phyloP scores from a whole-genome alignment of 805 yeast species.

The Hyphopichia homilentoma region DNA sequence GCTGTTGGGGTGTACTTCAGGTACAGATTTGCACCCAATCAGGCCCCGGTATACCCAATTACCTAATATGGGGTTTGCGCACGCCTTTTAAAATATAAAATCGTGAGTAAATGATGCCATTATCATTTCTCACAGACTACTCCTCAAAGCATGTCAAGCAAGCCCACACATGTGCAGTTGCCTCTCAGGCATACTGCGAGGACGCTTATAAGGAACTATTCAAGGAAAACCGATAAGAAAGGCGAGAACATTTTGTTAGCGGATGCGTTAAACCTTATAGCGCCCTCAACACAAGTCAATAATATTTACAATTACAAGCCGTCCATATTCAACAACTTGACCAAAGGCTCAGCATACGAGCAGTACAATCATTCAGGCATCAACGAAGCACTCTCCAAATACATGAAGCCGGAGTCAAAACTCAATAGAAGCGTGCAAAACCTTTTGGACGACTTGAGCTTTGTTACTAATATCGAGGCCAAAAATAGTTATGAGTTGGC shows the following conservation, averaged over 20 bases:
- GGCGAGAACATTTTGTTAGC: constrained; percentile 23
- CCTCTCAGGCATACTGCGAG: too few relatives aligned
- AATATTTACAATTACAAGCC: constrained; percentile 23
- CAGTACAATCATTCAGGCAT: constrained; percentile 12
- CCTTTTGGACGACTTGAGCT: constrained; percentile 23
- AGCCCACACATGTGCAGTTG: too few relatives aligned
- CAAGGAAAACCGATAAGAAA: constrained; percentile 1
- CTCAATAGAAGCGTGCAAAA: constrained; percentile 8
- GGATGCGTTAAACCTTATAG: constrained; percentile 33
- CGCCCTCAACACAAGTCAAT: constrained; percentile 13
- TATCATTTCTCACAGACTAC: too few relatives aligned
- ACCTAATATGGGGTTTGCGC: too few relatives aligned
- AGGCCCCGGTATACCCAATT: too few relatives aligned
- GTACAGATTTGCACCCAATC: too few relatives aligned
- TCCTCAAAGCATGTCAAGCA: too few relatives aligned
- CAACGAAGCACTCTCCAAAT: too few relatives aligned
- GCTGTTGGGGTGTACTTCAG: background rate
- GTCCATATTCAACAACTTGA: constrained; percentile 27
- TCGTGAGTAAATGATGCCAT: too few relatives aligned
- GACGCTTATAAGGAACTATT: too few relatives aligned
- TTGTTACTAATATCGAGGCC: constrained; percentile 3
- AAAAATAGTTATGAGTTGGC: constrained; percentile 9
- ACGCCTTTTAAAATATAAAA: too few relatives aligned
- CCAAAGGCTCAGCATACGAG: constrained; percentile 30
- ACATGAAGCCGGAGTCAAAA: too few relatives aligned